Conservation (phyloP, 2,329 filamentous ascomycete species). For the Claviceps cyperi region DNA sequence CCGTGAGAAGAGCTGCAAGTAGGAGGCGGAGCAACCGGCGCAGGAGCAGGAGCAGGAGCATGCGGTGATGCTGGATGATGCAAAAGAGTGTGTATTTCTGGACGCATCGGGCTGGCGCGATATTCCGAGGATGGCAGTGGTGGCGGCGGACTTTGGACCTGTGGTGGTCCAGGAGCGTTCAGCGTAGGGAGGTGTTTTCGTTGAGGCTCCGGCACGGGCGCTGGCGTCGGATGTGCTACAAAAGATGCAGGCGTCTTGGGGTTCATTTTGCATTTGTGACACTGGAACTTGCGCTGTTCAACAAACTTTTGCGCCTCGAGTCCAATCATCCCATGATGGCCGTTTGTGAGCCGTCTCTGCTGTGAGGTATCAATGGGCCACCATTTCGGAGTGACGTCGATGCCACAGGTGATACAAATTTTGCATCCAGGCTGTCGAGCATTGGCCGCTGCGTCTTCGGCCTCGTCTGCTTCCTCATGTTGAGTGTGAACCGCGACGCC, state of each 20-base stretch:
- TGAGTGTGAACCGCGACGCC: constrained; percentile 7
- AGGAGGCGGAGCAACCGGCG: constrained; percentile 4
- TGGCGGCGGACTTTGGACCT: constrained; percentile 18
- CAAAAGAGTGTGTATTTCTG: constrained; percentile 9
- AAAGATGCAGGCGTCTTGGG: constrained; percentile 29
- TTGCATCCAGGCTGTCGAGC: constrained; percentile 31
- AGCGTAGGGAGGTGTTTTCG: constrained; percentile 9
- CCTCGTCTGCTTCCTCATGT: constrained; percentile 12
- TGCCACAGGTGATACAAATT: constrained; percentile 48
- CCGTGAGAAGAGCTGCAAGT: constrained; percentile 8
- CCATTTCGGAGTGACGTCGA: constrained; percentile 64
- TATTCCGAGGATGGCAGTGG: constrained; percentile 11
- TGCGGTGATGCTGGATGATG: constrained; percentile 7
- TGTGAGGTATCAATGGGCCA: constrained; percentile 43
- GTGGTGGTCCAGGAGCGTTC: constrained; percentile 10
- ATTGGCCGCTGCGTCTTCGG: constrained; percentile 13
- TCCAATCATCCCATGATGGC: constrained; percentile 33
- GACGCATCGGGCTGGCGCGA: constrained; percentile 10
- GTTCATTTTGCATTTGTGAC: constrained; percentile 56
- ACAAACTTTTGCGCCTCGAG: constrained; percentile 45
- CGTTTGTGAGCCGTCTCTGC: constrained; percentile 38
- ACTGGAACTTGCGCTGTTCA: constrained; percentile 50
- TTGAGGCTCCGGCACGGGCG: constrained; percentile 9
- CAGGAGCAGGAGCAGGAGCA: constrained; percentile 2
- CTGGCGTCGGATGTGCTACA: constrained; percentile 9